A percentile compares a stretch with the other conserved stretches of the same genome.
These are phyloP conservation scores for Sporothrix brunneoviolacea DNA, from an alignment of 2,329 filamentous ascomycete species.

Conservation along the genomic window DNA sequence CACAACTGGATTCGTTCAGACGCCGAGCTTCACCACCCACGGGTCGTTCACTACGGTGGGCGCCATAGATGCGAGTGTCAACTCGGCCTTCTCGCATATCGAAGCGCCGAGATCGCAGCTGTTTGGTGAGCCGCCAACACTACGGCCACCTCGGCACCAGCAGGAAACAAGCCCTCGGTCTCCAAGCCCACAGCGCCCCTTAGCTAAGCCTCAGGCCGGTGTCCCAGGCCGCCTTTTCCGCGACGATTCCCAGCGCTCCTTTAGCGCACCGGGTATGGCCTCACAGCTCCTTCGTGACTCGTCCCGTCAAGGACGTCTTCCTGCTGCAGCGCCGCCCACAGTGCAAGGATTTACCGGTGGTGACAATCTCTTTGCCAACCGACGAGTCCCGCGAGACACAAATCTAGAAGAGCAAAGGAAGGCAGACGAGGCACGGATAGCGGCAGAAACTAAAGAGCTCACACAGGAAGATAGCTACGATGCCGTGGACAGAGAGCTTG, in stretches of 20 bases:
- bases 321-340: slow-evolving; percentile 24
- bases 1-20: slow-evolving; percentile 34
- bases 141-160: slow-evolving; percentile 45
- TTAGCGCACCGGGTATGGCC: slow-evolving; percentile 54
- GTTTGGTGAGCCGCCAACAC: slow-evolving; percentile 51
- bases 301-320: slow-evolving; percentile 25
- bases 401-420: slow-evolving; percentile 46
- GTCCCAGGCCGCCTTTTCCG: slow-evolving; percentile 40
- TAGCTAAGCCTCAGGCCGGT: slow-evolving; percentile 9
- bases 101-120: slow-evolving; percentile 38
- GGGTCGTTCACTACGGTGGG: slow-evolving; percentile 45
- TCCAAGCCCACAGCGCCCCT: slow-evolving; percentile 57
- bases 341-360: background rate
- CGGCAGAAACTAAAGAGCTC: slow-evolving; percentile 53
- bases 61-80: slow-evolving; percentile 38
- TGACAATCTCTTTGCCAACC: slow-evolving; percentile 21
- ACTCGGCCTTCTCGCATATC: slow-evolving; percentile 40
- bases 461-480: slow-evolving; percentile 64
- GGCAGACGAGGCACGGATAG: slow-evolving; percentile 46
- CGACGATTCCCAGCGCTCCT: slow-evolving; percentile 46
- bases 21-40: slow-evolving; percentile 48
- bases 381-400: slow-evolving; percentile 39
- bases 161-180: slow-evolving; percentile 58
- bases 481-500: slow-evolving; percentile 53
- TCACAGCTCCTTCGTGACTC: slow-evolving; percentile 42